Evolutionary conservation across 495 filamentous ascomycete species (phyloP), one percentile per base, ranked within the genome.

Genomic region (Daldinia grandis): DNA sequence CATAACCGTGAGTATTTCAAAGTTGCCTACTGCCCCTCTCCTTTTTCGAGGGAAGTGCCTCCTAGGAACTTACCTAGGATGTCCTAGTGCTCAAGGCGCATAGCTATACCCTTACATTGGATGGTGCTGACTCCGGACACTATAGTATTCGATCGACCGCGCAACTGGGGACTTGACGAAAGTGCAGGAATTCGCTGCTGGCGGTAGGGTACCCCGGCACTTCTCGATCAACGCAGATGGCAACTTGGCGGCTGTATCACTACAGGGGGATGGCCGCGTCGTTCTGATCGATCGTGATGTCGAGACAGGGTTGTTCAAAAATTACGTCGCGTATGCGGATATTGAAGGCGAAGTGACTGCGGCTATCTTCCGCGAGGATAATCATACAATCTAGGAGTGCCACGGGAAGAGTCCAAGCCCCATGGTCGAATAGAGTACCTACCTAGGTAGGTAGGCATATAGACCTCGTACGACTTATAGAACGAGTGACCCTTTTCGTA

Each of bases 151-250:
- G 19, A 84, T 89, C 65, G 74, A 85, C 69, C 31, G 69, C 28
- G 53, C 68, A 6, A 83, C 85, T 30, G 90, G 88, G 6, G 69
- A 75, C 0, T 80, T 91, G 5, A 76, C 58, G 5, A 82, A 88
- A 63, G 75, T 85, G 5, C 80, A 87, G 42, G 76, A 84, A 17
- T 82, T 79, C 12, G 78, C 88, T 0, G 83, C 90, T 4, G 87
- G 86, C 25, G 91, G 91, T 3, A 69, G 78, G 5, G 79, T 82
- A 50, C 91, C 92, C 5, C 79, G 91, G 42, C 88, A 91, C 31
- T 88, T 93, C 75, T 86, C 84, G 35, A 79, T 93, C 69, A 92
- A 89, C 71, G 82, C 82, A 63, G 83, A 82, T 5, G 90, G 90
- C 1, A 84, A 83, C 69, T 74, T 88, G 50, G 81, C 89, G 3